Evolutionary conservation across 163 green algal species (phyloP).

Genomic region (Scenedesmus sp.): DNA sequence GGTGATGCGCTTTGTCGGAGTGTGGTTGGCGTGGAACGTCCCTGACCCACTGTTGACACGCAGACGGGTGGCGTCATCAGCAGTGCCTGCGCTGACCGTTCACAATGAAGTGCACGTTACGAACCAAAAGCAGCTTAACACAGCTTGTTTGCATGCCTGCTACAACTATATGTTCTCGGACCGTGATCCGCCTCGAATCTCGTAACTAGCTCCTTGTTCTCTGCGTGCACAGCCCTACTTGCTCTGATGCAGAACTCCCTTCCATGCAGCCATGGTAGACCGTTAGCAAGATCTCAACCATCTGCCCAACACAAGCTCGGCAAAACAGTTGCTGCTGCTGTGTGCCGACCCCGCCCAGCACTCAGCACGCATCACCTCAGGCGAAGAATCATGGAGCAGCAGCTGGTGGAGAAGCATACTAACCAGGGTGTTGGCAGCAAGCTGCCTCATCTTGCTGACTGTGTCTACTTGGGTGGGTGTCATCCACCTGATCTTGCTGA

Average conservation of each 20-base stretch:
- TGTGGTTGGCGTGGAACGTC: neutral
- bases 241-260: neutral
- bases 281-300: neutral
- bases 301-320: neutral
- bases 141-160: neutral
- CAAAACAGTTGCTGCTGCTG: conserved; percentile 15
- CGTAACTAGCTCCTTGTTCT: neutral
- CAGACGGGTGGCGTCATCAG: neutral
- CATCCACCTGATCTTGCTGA: too few species aligned
- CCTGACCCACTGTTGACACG: neutral
- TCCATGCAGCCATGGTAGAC: neutral
- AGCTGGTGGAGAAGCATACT: neutral
- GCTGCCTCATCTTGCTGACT: conserved; percentile 36
- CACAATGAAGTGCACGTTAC: neutral
- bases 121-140: neutral
- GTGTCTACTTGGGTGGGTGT: conserved; percentile 22
- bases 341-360: conserved; percentile 2
- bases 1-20: neutral
- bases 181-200: neutral
- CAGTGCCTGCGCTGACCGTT: neutral
- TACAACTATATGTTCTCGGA: neutral
- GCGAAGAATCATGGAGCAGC: neutral
- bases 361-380: conserved; percentile 14
- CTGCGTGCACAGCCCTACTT: neutral
- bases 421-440: neutral